phyloP scores from a whole-genome alignment of 1,284 basidiomycete genomes.

The Apiotrichum siamense region DNA sequence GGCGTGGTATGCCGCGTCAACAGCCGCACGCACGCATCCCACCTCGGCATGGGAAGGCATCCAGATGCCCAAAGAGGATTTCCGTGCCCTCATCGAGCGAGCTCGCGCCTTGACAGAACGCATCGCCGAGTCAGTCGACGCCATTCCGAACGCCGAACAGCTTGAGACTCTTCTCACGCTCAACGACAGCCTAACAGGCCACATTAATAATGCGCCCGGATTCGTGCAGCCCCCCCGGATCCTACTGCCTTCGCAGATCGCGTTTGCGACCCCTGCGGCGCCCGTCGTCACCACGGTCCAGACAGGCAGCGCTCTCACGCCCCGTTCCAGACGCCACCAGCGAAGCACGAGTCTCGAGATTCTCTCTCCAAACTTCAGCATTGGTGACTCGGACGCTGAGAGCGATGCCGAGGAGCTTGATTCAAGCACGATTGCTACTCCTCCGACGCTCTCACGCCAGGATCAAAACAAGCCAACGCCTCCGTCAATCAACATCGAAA shows the following conservation, averaged over 20 bases:
- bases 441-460: neutral
- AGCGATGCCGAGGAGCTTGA: slow-evolving; percentile 54
- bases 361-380: slow-evolving; percentile 58
- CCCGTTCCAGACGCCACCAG: slow-evolving; percentile 29
- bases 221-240: slow-evolving; percentile 37
- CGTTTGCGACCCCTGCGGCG: slow-evolving; percentile 11
- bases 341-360: slow-evolving; percentile 50
- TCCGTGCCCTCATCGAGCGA: slow-evolving; percentile 48
- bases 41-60: slow-evolving; percentile 40
- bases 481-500: neutral
- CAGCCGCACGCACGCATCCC: slow-evolving; percentile 5
- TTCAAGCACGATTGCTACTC: slow-evolving; percentile 6
- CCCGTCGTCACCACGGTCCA: slow-evolving; percentile 13
- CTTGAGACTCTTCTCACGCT: slow-evolving; percentile 63
- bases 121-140: slow-evolving; percentile 57
- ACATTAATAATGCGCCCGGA: slow-evolving; percentile 43
- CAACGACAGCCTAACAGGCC: slow-evolving; percentile 62
- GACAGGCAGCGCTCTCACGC: slow-evolving; percentile 1
- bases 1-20: slow-evolving; percentile 31
- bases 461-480: neutral
- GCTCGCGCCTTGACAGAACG: slow-evolving; percentile 57
- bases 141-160: slow-evolving; percentile 19
- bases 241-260: slow-evolving; percentile 37
- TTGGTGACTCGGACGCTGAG: slow-evolving; percentile 58
- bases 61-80: slow-evolving; percentile 40